Evolutionary conservation across 768 basidiomycete genomes (phyloP).

Genomic region (Boletus barrowsii): DNA sequence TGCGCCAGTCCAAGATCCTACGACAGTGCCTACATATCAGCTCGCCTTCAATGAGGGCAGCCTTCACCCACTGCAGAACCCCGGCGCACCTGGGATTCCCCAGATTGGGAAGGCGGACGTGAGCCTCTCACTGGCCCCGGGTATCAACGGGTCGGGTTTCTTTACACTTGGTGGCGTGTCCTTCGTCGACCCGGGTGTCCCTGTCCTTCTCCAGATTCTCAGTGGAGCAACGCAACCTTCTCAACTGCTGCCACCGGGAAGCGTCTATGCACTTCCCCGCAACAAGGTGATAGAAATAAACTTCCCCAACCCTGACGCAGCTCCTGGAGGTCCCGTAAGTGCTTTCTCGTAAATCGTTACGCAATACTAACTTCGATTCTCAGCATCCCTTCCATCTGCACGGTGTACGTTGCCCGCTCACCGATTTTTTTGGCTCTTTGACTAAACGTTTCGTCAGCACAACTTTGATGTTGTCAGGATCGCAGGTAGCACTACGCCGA

Average conservation of each 20-base stretch:
- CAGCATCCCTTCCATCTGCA: constrained; percentile 40
- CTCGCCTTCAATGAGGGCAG: background rate
- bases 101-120: constrained; percentile 3
- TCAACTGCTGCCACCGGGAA: constrained; percentile 46
- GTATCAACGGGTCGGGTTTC: too few species aligned
- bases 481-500: constrained; percentile 24
- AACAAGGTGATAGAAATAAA: constrained; percentile 46
- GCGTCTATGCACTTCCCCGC: constrained; percentile 41
- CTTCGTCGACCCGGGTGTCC: constrained; percentile 36
- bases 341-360: background rate
- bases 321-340: constrained; percentile 30
- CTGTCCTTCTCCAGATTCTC: constrained; percentile 28
- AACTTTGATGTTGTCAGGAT: constrained; percentile 33
- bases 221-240: constrained; percentile 44
- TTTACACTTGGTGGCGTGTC: background rate
- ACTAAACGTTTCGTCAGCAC: constrained; percentile 20
- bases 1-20: background rate
- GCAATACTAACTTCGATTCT: background rate
- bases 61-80: background rate
- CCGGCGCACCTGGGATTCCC: background rate
- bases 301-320: constrained; percentile 33
- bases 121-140: background rate
- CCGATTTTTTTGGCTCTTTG: background rate
- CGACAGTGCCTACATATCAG: background rate
- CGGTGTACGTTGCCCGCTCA: constrained; percentile 29